A percentile compares a stretch with the other conserved stretches of the same genome.
These are phyloP conservation scores for Candida broadrunensis DNA, from an alignment of 805 yeast species.

Conservation along the genomic window DNA sequence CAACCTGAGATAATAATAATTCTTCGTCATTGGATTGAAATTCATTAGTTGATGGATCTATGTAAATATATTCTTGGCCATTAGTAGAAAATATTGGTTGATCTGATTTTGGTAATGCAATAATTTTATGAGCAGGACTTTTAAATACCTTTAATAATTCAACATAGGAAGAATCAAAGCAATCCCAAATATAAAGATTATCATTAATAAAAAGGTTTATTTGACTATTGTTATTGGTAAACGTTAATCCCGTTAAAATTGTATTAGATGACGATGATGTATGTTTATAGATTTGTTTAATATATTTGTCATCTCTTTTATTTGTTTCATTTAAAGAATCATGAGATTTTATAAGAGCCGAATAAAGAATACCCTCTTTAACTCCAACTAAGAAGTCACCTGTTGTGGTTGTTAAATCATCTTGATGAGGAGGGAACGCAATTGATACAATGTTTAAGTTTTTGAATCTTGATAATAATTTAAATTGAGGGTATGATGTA, in stretches of 20 bases:
- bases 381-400: slow-evolving; percentile 31
- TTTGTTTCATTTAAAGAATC: slow-evolving; percentile 19
- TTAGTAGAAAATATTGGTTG: slow-evolving; percentile 12
- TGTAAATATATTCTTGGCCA: slow-evolving; percentile 11
- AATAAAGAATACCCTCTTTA: slow-evolving; percentile 24
- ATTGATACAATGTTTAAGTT: slow-evolving; percentile 22
- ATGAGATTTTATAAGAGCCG: slow-evolving; percentile 26
- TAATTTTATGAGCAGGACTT: slow-evolving; percentile 9
- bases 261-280: slow-evolving; percentile 1
- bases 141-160: slow-evolving; percentile 30
- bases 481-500: slow-evolving; percentile 27
- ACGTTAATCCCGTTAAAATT: slow-evolving; percentile 14
- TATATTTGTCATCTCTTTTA: slow-evolving; percentile 35
- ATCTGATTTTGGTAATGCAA: slow-evolving; percentile 3
- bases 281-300: slow-evolving; percentile 23
- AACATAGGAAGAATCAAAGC: slow-evolving; percentile 24
- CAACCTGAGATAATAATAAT: slow-evolving; percentile 16
- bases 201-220: slow-evolving; percentile 19
- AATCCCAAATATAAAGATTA: slow-evolving; percentile 28
- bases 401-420: slow-evolving; percentile 10
- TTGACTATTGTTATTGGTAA: slow-evolving; percentile 18
- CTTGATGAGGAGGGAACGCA: slow-evolving; percentile 16
- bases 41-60: slow-evolving; percentile 12
- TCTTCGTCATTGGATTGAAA: slow-evolving; percentile 30
- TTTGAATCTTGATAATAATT: slow-evolving; percentile 29